phyloP scores from a whole-genome alignment of 192 early-diverging fungal species.

The Geosiphon pyriformis region DNA sequence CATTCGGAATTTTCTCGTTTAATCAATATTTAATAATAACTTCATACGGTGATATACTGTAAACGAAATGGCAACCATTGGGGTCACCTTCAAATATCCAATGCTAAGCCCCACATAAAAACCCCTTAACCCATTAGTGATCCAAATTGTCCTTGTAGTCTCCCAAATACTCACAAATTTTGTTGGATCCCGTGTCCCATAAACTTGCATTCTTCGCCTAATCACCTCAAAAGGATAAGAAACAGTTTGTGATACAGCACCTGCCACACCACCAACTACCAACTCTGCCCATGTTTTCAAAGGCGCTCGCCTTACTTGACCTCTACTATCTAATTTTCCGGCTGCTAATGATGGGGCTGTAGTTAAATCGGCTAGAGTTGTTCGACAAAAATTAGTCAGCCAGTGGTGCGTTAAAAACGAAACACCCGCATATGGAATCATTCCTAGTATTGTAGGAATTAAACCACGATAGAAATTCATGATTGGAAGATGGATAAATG shows the following conservation, averaged over 20 bases:
- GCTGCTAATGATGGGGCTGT: slow-evolving; percentile 19
- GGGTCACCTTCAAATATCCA: slow-evolving; percentile 92
- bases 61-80: slow-evolving; percentile 88
- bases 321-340: slow-evolving; percentile 28
- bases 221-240: slow-evolving; percentile 94
- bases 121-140: slow-evolving; percentile 64
- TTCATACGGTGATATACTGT: slow-evolving; percentile 83
- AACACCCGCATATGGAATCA: slow-evolving; percentile 95
- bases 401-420: slow-evolving; percentile 89
- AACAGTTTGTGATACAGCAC: slow-evolving; percentile 75
- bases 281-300: slow-evolving; percentile 75
- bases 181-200: slow-evolving; percentile 53
- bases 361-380: slow-evolving; percentile 32
- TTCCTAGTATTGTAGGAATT: slow-evolving; percentile 80
- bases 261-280: slow-evolving; percentile 75
- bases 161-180: slow-evolving; percentile 47
- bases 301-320: slow-evolving; percentile 43
- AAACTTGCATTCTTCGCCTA: slow-evolving; percentile 79
- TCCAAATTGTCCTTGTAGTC: slow-evolving; percentile 61
- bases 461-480: slow-evolving; percentile 96
- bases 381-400: slow-evolving; percentile 56
- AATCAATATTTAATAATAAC: slow-evolving; percentile 45
- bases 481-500: slow-evolving; percentile 34
- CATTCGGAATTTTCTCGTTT: too few species aligned
- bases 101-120: slow-evolving; percentile 98